Evolutionary conservation across 2,329 filamentous ascomycete genomes (phyloP).

Genomic region (Aspergillus sp.): DNA sequence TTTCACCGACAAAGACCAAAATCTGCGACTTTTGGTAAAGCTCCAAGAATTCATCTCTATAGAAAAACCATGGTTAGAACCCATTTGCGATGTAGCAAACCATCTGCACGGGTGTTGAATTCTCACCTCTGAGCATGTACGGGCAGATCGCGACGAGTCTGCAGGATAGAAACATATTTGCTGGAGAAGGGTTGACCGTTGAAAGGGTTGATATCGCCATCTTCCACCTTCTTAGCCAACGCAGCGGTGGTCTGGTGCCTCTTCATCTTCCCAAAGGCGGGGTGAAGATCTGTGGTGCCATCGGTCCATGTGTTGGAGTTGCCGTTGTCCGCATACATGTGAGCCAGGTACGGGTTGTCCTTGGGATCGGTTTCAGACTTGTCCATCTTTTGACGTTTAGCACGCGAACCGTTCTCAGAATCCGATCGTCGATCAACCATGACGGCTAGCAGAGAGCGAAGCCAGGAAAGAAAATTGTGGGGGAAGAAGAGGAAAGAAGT

Average conservation of each 20-base stretch:
- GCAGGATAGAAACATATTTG: conserved; percentile 87
- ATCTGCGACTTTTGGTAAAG: conserved; percentile 94
- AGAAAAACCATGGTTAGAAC: neutral
- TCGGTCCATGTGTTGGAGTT: conserved; percentile 23
- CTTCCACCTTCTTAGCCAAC: conserved; percentile 72
- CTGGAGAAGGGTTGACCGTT: conserved; percentile 74
- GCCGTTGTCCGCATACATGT: conserved; percentile 68
- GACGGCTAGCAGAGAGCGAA: conserved; percentile 21
- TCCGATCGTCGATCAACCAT: conserved; percentile 63
- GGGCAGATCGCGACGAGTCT: conserved; percentile 79
- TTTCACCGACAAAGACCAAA: conserved; percentile 97
- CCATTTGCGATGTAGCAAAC: neutral
- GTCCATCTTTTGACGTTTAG: conserved; percentile 58
- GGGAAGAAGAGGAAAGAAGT: conserved; percentile 13
- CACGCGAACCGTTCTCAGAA: conserved; percentile 50
- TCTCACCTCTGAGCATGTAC: conserved; percentile 83
- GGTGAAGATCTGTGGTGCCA: conserved; percentile 34
- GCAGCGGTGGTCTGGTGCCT: conserved; percentile 78
- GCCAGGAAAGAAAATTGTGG: neutral
- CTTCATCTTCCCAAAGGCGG: conserved; percentile 66
- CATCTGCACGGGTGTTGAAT: neutral
- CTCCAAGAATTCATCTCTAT: conserved; percentile 84
- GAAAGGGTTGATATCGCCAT: conserved; percentile 82
- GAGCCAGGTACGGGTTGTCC: conserved; percentile 86
- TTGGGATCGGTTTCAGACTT: conserved; percentile 53